phyloP scores from a whole-genome alignment of 2,329 filamentous ascomycete genomes.

The Diaporthe citriasiana region DNA sequence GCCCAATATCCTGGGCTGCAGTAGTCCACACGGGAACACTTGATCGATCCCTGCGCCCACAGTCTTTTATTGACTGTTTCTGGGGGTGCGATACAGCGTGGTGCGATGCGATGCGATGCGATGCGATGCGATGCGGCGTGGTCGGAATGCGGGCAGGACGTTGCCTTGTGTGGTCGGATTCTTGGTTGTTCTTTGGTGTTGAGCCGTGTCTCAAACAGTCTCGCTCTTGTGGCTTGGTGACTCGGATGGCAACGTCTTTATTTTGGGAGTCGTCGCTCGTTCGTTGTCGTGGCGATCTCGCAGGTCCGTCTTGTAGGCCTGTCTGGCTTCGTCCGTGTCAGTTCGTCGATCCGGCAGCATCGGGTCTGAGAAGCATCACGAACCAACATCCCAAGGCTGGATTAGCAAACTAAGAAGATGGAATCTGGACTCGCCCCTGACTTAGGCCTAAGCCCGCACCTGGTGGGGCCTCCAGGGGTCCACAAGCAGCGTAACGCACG shows the following conservation, averaged over 20 bases:
- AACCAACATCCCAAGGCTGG: slow-evolving; percentile 5
- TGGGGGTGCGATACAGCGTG: neutral
- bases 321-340: slow-evolving; percentile 4
- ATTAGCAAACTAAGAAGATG: slow-evolving; percentile 25
- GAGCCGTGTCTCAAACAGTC: slow-evolving; percentile 32
- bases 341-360: slow-evolving; percentile 29
- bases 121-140: slow-evolving; percentile 8
- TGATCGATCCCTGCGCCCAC: slow-evolving; percentile 11
- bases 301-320: slow-evolving; percentile 2
- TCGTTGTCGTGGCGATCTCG: neutral
- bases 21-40: slow-evolving; percentile 28
- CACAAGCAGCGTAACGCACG: slow-evolving; percentile 16
- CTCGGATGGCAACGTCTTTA: neutral
- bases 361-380: slow-evolving; percentile 3
- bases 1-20: slow-evolving; percentile 26
- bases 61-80: neutral
- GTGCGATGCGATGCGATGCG: neutral
- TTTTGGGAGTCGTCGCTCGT: neutral
- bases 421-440: slow-evolving; percentile 38
- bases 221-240: slow-evolving; percentile 13
- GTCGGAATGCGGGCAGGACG: slow-evolving; percentile 12
- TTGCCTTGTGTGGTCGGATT: neutral
- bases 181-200: slow-evolving; percentile 12
- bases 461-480: slow-evolving; percentile 22
- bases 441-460: slow-evolving; percentile 5